Evolutionary conservation across 2,329 filamentous ascomycete genomes (phyloP), one percentile per base, ranked within the genome.

Genomic region (Dothideomycetes sp.): DNA sequence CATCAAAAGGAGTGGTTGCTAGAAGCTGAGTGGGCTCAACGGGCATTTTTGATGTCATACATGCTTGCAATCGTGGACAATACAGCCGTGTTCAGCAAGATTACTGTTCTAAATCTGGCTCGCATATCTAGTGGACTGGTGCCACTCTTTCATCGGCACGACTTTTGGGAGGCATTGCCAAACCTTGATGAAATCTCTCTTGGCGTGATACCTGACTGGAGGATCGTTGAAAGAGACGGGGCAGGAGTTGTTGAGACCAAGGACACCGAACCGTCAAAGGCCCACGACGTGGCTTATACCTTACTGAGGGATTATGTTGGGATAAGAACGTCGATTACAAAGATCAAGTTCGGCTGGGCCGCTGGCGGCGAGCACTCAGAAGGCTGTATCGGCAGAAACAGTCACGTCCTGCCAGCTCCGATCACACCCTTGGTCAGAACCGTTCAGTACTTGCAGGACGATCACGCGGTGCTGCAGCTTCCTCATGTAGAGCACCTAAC

Each of bases 1-100:
- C 65, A 73, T n/a, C 81, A 84, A 53, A 75, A 70, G 38, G 77
- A 82, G 55, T 78, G 81, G 73, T 58, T 84, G 2, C 60, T 80
- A 29, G 79, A 84, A 53, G 73, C 77, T 3, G 72, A 77, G 38
- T 82, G 79, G 75, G 78, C 78, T 5, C 78, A 84, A 47, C 65
- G 73, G 38, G 79, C 78, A 14, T 79, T 84, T 52, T 64, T 84
- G 34, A 73, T 78, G 36, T 80, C 79, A 1, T 84, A 79, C 48
- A 70, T 77, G 47, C 70, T 82, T 35, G 72, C 76, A 2, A 57
- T 83, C 32, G 72, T 77, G 17, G 76, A 82, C 49, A 80, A 79
- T 43, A 61, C 63, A 4, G 47, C 51, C 4, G 68, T 63, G 2
- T 81, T 83, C 47, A 43, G 52, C 5, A 57, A 64, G 4, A 65